Evolutionary conservation across 2,329 filamentous ascomycete genomes (phyloP).

Genomic region (Diaporthe sp.): DNA sequence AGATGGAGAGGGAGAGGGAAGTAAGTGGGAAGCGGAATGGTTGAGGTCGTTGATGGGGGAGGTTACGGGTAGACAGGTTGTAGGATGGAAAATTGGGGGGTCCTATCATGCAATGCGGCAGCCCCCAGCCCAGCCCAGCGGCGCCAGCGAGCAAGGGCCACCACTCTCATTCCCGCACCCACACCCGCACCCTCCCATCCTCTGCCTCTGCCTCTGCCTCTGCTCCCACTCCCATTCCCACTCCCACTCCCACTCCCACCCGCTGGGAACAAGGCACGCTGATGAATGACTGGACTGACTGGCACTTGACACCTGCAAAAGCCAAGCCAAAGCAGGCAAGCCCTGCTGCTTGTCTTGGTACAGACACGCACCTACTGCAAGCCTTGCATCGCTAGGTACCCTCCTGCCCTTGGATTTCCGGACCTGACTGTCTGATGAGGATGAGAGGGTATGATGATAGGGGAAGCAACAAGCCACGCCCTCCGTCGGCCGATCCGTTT

Average conservation of each 20-base stretch:
- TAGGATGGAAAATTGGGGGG: conserved; percentile 33
- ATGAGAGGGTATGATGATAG: not conserved
- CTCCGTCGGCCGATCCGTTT: not conserved
- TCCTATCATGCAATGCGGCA: conserved; percentile 32
- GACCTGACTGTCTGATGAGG: not conserved
- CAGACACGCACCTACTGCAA: not conserved
- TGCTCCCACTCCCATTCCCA: not conserved
- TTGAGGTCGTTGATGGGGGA: conserved; percentile 33
- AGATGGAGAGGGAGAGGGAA: conserved; percentile 31
- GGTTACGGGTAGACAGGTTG: conserved; percentile 28
- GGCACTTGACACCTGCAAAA: conserved; percentile 22
- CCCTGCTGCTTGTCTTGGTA: not conserved
- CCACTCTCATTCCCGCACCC: conserved; percentile 20
- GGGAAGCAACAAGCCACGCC: conserved; percentile 13
- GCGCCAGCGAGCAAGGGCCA: conserved; percentile 23
- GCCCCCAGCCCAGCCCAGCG: conserved; percentile 24
- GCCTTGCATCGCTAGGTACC: not conserved
- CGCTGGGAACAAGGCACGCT: not conserved
- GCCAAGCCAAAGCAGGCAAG: not conserved
- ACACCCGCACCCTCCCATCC: conserved; percentile 17
- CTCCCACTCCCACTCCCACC: not conserved
- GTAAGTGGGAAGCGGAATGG: conserved; percentile 34
- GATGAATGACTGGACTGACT: not conserved
- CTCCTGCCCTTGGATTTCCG: not conserved
- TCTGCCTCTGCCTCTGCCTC: not conserved